Conservation (phyloP, 2,329 filamentous ascomycete species). For the Cercospora beticola region DNA sequence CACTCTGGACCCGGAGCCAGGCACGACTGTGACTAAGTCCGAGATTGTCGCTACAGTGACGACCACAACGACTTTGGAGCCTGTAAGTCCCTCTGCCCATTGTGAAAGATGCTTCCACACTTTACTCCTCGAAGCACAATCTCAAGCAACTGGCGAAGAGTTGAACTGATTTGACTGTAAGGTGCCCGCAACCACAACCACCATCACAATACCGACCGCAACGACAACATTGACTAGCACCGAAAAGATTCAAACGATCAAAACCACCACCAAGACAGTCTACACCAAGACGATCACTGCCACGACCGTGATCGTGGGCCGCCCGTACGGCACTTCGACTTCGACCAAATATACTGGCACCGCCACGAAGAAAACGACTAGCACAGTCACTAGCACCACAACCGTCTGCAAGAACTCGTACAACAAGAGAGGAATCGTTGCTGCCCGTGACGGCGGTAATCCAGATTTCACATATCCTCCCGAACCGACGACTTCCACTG, state of each 20-base stretch:
- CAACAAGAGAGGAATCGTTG: background rate
- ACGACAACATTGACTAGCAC: background rate
- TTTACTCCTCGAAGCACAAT: background rate
- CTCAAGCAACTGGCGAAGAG: background rate
- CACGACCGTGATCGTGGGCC: background rate
- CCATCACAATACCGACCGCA: background rate
- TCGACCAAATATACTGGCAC: background rate
- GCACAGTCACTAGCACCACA: background rate
- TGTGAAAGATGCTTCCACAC: background rate
- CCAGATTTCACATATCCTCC: constrained; percentile 6
- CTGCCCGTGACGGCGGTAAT: background rate
- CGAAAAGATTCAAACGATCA: background rate
- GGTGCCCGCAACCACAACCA: background rate
- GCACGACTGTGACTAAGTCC: background rate
- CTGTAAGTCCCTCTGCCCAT: background rate
- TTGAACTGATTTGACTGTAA: background rate
- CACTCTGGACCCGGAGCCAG: background rate
- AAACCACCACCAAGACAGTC: background rate
- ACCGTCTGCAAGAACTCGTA: background rate
- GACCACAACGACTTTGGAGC: background rate
- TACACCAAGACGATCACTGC: background rate
- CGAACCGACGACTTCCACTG: background rate
- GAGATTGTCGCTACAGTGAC: background rate
- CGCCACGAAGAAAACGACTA: background rate
- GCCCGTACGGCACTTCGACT: background rate